phyloP scores from a whole-genome alignment of 2,329 filamentous ascomycete species.

The Diaporthe sp. region DNA sequence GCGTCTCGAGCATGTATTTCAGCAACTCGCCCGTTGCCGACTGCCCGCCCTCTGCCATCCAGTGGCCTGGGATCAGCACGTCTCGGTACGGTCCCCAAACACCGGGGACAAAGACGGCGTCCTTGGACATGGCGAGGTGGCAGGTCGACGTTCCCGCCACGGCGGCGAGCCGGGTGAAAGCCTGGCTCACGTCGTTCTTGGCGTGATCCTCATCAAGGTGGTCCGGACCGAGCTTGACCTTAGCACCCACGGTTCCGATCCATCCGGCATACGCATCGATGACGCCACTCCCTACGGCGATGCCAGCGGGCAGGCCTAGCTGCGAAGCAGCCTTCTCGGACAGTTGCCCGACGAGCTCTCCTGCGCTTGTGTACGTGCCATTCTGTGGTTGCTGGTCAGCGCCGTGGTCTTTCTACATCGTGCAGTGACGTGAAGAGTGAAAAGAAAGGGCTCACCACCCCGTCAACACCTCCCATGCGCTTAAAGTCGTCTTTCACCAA shows the following conservation, averaged over 20 bases:
- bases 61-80: slow-evolving; percentile 90
- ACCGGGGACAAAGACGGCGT: slow-evolving; percentile 93
- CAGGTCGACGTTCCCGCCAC: slow-evolving; percentile 98
- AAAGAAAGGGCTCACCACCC: slow-evolving; percentile 82
- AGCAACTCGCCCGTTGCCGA: slow-evolving; percentile 95
- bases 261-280: slow-evolving; percentile 99
- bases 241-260: slow-evolving; percentile 99
- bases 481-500: slow-evolving; percentile 89
- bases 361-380: slow-evolving; percentile 90
- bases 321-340: slow-evolving; percentile 87
- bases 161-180: slow-evolving; percentile 91
- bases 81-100: slow-evolving; percentile 99
- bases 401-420: slow-evolving; percentile 12
- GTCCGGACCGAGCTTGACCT: slow-evolving; percentile 81
- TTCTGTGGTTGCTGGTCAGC: slow-evolving; percentile 71
- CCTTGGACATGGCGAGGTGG: slow-evolving; percentile 94
- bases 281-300: slow-evolving; percentile 94
- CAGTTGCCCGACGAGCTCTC: slow-evolving; percentile 88
- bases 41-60: slow-evolving; percentile 98
- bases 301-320: slow-evolving; percentile 86
- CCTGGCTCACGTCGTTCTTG: slow-evolving; percentile 90
- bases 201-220: slow-evolving; percentile 77
- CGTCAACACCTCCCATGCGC: slow-evolving; percentile 93
- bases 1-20: slow-evolving; percentile 94
- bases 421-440: slow-evolving; percentile 38